phyloP scores from a whole-genome alignment of 2,329 filamentous ascomycete genomes.

The Ophiostoma perfectum region DNA sequence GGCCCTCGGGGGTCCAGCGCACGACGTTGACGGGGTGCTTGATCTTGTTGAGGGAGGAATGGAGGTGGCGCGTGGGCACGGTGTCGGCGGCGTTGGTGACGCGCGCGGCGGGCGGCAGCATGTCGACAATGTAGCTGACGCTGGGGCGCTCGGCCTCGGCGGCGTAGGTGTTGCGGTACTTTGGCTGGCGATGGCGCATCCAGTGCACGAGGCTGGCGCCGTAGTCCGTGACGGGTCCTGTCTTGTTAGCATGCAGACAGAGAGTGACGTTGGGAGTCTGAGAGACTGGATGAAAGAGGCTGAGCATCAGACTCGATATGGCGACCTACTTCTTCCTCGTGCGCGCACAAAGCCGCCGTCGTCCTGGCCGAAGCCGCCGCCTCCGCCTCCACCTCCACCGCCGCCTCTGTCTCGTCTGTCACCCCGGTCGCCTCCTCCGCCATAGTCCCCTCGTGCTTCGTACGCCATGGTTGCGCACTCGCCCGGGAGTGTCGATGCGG shows the following conservation, averaged over 20 bases:
- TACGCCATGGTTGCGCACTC: constrained; percentile 27
- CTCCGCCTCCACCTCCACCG: constrained; percentile 14
- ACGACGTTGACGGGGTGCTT: constrained; percentile 97
- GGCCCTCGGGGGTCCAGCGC: constrained; percentile 93
- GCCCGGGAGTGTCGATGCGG: constrained; percentile 2
- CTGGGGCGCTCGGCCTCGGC: constrained; percentile 81
- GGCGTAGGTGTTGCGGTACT: constrained; percentile 64
- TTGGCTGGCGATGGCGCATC: constrained; percentile 76
- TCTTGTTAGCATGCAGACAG: not conserved
- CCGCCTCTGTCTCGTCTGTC: constrained; percentile 19
- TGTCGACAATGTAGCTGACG: constrained; percentile 86
- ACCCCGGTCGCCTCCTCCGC: constrained; percentile 22
- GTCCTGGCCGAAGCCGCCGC: constrained; percentile 17
- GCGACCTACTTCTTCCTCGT: constrained; percentile 34
- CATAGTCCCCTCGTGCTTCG: constrained; percentile 26
- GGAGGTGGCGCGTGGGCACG: constrained; percentile 89
- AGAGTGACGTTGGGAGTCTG: too few species aligned
- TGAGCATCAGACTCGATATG: too few species aligned
- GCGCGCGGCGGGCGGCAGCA: constrained; percentile 78
- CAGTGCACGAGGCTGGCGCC: constrained; percentile 84
- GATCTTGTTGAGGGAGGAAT: constrained; percentile 97
- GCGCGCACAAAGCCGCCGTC: constrained; percentile 23
- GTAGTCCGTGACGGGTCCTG: constrained; percentile 77
- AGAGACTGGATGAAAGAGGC: too few species aligned
- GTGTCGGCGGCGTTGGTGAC: constrained; percentile 72